Percentiles rank a stretch among this genome's conserved stretches.
These are phyloP conservation scores for Aspergillus panamensis DNA, from an alignment of 495 filamentous ascomycete species.

Conservation along the genomic window DNA sequence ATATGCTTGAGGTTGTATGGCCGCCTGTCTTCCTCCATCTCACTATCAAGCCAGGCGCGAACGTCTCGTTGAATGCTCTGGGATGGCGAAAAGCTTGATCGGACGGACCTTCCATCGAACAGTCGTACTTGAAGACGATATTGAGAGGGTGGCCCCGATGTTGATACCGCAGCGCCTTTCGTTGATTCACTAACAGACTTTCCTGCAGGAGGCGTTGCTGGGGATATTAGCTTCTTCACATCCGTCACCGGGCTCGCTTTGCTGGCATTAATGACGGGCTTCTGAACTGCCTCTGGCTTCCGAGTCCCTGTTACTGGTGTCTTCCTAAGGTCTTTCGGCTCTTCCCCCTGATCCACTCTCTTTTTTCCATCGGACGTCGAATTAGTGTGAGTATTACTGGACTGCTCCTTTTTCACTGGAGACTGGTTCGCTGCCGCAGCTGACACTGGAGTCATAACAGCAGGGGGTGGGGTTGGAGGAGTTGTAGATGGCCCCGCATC, in stretches of 20 bases:
- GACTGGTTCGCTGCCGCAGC: slow-evolving; percentile 5
- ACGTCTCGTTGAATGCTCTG: slow-evolving; percentile 66
- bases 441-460: slow-evolving; percentile 17
- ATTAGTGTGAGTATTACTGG: background rate
- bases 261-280: slow-evolving; percentile 11
- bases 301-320: slow-evolving; percentile 7
- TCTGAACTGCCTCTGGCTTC: slow-evolving; percentile 8
- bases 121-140: slow-evolving; percentile 75
- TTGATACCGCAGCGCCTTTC: slow-evolving; percentile 14
- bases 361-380: background rate
- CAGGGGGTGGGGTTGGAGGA: background rate
- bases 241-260: slow-evolving; percentile 18
- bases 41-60: slow-evolving; percentile 68
- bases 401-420: background rate
- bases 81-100: slow-evolving; percentile 61
- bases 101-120: slow-evolving; percentile 77
- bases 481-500: slow-evolving; percentile 1
- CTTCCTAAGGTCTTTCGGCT: background rate
- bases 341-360: slow-evolving; percentile 4
- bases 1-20: slow-evolving; percentile 86
- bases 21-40: slow-evolving; percentile 43
- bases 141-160: slow-evolving; percentile 32
- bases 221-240: background rate
- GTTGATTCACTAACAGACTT: slow-evolving; percentile 9
- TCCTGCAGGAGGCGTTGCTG: background rate